Base-by-base conservation (phyloP, 2,329 filamentous ascomycete genomes). In the Phaeophleospora eucalypticola region DNA sequence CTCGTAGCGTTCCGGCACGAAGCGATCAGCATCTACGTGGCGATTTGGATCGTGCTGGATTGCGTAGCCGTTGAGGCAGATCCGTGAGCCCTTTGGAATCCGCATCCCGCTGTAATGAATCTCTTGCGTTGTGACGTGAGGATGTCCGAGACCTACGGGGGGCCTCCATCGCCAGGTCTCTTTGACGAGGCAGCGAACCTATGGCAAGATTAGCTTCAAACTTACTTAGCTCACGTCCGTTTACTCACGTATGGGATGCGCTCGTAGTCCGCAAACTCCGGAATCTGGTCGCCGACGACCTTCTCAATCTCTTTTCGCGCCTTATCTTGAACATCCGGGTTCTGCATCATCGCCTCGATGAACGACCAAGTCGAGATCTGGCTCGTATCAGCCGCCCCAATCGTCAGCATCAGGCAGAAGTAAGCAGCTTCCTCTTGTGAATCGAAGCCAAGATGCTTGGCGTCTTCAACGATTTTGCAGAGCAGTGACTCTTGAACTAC, bases 321-420 rank as follows among this genome's bases (percentile, higher is more conserved):
- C 56, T 72, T 74, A 45, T 59, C 65, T 57, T 78, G 72, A 71
- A 77, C 79, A 53, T 74, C 70, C 0, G 77, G 77, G 52, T 78
- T 70, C 3, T 54, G 46, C 10, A 57, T 43, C 58, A 64, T 61
- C 14, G 58, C 57, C n/a, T 58, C 50, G 18, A 59, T 33, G 39
- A 57, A 58, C 2, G 47, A 33, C 43, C 43, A 46, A 4, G 43
- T 50, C 2, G 43, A 43, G 3, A 43, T 43, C 27, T 46, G 43
- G 29, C 38, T 46, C n/a, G 48, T 50, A 17, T 43, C 43, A 10
- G 43, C 43, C 24, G 38, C 43, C 6, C 34, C 48, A 19, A 50
- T 46, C 6, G 43, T 46, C 16, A 46, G 27, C 43, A 46, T 46
- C 33, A 43, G 29, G 21, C 33, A 38, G 17, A 46, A 43, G 35